Evolutionary conservation across 2,329 filamentous ascomycete species (phyloP).

Genomic region (Diplodia seriata): DNA sequence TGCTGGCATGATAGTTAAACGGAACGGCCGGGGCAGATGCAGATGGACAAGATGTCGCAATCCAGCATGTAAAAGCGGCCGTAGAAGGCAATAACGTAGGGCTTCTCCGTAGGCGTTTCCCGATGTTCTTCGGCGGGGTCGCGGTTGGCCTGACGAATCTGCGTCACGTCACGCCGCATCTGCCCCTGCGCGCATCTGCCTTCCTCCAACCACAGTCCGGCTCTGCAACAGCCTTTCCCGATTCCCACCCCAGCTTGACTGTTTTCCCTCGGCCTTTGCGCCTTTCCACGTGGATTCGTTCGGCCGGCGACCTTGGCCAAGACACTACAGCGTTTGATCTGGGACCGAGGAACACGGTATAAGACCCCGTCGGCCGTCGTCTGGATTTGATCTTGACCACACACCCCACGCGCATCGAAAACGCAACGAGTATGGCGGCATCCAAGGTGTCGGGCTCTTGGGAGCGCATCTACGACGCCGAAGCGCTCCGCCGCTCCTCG

Average conservation of each 20-base stretch:
- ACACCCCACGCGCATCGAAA: neutral
- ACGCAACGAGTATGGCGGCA: neutral
- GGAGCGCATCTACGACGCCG: conserved; percentile 45
- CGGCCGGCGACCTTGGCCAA: neutral
- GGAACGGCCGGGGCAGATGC: neutral
- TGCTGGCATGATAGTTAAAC: too few species aligned
- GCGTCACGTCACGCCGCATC: conserved; percentile 10
- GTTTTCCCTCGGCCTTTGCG: neutral
- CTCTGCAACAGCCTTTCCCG: neutral
- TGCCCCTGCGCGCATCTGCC: conserved; percentile 1
- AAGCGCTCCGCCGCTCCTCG: conserved; percentile 71
- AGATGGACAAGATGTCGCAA: neutral
- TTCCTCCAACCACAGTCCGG: conserved; percentile 4
- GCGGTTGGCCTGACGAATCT: neutral
- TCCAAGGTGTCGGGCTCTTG: conserved; percentile 43
- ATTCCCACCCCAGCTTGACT: neutral
- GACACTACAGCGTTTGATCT: neutral
- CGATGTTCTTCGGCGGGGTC: neutral
- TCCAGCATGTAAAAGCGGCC: neutral
- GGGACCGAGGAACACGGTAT: neutral
- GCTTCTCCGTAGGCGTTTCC: neutral
- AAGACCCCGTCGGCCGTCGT: neutral
- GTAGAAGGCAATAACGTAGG: neutral
- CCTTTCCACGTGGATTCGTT: neutral
- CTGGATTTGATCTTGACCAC: neutral